Conservation (phyloP, 371 early-diverging fungal genomes). For the Mucor sp. region DNA sequence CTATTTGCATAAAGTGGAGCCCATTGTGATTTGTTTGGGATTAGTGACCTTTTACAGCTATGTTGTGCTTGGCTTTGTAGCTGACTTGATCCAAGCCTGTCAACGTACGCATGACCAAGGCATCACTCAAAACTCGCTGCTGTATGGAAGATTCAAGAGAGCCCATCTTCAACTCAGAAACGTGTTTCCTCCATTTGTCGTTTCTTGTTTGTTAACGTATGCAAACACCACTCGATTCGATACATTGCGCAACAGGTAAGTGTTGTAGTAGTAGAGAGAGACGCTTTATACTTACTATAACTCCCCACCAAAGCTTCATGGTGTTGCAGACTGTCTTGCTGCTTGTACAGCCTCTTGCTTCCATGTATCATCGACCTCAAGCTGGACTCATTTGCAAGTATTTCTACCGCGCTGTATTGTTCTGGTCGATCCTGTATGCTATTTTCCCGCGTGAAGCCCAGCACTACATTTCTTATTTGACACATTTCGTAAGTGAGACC, state of each 20-base stretch:
- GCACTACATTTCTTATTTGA: slow-evolving; percentile 3
- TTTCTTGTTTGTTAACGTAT: slow-evolving; percentile 20
- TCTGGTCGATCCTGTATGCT: slow-evolving; percentile 25
- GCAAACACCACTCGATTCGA: slow-evolving; percentile 29
- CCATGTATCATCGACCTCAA: neutral
- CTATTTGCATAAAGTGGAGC: neutral
- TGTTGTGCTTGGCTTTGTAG: slow-evolving; percentile 1
- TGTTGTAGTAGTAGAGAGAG: neutral
- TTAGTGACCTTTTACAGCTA: slow-evolving; percentile 9
- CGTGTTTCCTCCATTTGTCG: slow-evolving; percentile 6
- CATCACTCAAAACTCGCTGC: neutral
- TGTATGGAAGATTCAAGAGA: neutral
- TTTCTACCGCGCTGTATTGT: slow-evolving; percentile 23
- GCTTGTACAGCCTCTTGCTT: slow-evolving; percentile 18
- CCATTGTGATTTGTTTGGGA: slow-evolving; percentile 6
- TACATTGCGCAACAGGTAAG: slow-evolving; percentile 21
- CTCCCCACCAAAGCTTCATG: slow-evolving; percentile 12
- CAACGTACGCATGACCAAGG: neutral
- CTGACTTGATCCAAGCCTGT: neutral
- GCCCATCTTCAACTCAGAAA: neutral
- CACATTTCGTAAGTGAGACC: neutral
- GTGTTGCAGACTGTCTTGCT: slow-evolving; percentile 13
- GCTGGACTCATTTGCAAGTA: neutral
- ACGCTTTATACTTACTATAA: neutral
- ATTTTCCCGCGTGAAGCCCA: slow-evolving; percentile 24